Conservation (phyloP, 2,329 filamentous ascomycete species). For the Trichophyton benhamiae region DNA sequence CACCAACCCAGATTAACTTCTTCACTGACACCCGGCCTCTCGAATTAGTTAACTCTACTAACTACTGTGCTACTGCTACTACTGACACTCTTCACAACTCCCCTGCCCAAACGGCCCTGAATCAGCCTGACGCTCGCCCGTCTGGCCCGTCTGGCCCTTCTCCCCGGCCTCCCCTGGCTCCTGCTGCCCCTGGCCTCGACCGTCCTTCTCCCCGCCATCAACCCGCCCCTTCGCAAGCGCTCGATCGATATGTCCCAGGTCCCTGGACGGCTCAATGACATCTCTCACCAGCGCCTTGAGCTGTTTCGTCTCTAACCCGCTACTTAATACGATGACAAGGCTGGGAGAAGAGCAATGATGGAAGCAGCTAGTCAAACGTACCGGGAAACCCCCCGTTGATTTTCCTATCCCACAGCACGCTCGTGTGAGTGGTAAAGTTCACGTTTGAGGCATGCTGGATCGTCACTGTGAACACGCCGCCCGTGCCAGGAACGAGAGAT, state of each 20-base stretch:
- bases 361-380: conserved; percentile 20
- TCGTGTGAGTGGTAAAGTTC: conserved; percentile 31
- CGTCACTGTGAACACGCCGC: conserved; percentile 68
- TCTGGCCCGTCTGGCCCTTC: background rate
- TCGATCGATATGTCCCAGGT: conserved; percentile 71
- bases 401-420: conserved; percentile 77
- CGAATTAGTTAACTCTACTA: background rate
- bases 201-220: background rate
- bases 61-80: background rate
- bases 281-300: conserved; percentile 76
- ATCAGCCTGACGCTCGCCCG: background rate
- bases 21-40: background rate
- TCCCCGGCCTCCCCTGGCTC: background rate
- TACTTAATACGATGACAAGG: background rate
- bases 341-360: background rate
- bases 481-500: conserved; percentile 70
- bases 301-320: conserved; percentile 61
- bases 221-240: conserved; percentile 20
- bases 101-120: background rate
- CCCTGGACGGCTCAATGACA: conserved; percentile 61
- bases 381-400: conserved; percentile 75
- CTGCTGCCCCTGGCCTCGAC: background rate
- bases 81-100: background rate
- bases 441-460: conserved; percentile 34
- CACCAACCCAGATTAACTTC: too few relatives aligned